Evolutionary conservation across 768 basidiomycete species (phyloP), one percentile per base, ranked within the genome.

Genomic region (Amanita inopinata): DNA sequence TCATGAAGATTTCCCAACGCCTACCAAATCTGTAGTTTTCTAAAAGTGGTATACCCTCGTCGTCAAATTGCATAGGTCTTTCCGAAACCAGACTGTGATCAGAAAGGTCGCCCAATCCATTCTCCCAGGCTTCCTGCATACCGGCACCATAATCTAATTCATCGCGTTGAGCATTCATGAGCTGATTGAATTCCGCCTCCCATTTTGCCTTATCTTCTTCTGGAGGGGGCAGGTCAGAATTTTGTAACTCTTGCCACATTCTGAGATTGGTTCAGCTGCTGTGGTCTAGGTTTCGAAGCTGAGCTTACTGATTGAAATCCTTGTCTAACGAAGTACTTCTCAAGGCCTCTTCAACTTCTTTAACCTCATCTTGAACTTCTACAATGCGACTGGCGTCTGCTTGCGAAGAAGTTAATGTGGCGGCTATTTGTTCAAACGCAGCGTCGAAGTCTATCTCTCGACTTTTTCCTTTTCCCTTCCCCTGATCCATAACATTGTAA

Each of bases 111-210:
- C 73, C 72, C 12, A 71, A n/a, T 15, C 74, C 73, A 34, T 58
- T 59, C 53, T 80, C 74, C 76, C 80, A 89, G 41, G 74, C 74
- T 39, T 66, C 57, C 52, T 82, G 73, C 73, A 86, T 82, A 14
- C 60, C 61, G 2, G 62, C 59, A 11, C 77, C 76, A 36, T 77
- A 79, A 53, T 83, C 83, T 1, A 76, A 57, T 22, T 80, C 79
- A 19, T 84, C 79, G 22, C 82, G 73, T 45, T 80, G 70, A 6
- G 71, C 56, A 24, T 67, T 69, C 83, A 89, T 84, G 31, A 87
- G 62, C 46, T 87, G 79, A 55, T 82, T 80, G 49, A 89, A 83
- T 56, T 89, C 78, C 4, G 83, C 73, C 58, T 90, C 88, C 86
- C 86, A 89, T 58, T 78, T 80, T 1, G 78, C 75, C 43, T 85